Conservation (phyloP, 2,329 filamentous ascomycete species). For the Pseudopithomyces maydicus region DNA sequence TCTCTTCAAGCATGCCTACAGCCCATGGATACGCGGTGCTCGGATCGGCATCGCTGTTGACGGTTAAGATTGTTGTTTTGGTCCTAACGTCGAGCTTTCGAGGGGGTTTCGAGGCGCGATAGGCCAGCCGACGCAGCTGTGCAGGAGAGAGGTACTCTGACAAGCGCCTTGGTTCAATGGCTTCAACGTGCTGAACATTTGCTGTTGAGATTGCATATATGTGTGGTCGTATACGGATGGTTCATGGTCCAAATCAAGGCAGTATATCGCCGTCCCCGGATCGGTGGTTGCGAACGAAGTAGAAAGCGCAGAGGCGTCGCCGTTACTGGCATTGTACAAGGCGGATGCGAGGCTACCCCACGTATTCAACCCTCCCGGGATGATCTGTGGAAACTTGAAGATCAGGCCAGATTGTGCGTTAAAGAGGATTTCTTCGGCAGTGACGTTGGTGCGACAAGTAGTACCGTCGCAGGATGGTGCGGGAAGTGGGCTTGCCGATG, state of each 20-base stretch:
- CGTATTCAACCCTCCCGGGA: background rate
- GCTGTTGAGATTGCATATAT: conserved; percentile 23
- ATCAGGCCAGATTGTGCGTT: conserved; percentile 8
- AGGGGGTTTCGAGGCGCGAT: conserved; percentile 43
- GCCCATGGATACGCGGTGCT: conserved; percentile 43
- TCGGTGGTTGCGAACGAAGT: conserved; percentile 13
- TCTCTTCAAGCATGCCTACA: conserved; percentile 28
- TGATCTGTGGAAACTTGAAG: background rate
- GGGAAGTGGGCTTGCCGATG: conserved; percentile 36
- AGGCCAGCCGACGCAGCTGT: conserved; percentile 49
- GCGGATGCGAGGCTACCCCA: conserved; percentile 18
- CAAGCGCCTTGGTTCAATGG: conserved; percentile 42
- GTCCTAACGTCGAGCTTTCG: conserved; percentile 28
- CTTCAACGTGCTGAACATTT: conserved; percentile 32
- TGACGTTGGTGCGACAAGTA: conserved; percentile 26
- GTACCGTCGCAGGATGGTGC: conserved; percentile 37
- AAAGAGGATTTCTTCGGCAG: conserved; percentile 34
- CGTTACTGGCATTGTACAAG: conserved; percentile 35
- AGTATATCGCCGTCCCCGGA: conserved; percentile 40
- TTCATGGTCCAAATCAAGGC: conserved; percentile 45
- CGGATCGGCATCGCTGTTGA: conserved; percentile 49
- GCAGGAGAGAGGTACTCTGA: conserved; percentile 42
- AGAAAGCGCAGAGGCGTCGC: conserved; percentile 46
- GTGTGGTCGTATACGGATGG: conserved; percentile 16
- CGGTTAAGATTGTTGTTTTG: conserved; percentile 42